Evolutionary conservation across 768 basidiomycete species (phyloP).

Genomic region (Russula sp.): DNA sequence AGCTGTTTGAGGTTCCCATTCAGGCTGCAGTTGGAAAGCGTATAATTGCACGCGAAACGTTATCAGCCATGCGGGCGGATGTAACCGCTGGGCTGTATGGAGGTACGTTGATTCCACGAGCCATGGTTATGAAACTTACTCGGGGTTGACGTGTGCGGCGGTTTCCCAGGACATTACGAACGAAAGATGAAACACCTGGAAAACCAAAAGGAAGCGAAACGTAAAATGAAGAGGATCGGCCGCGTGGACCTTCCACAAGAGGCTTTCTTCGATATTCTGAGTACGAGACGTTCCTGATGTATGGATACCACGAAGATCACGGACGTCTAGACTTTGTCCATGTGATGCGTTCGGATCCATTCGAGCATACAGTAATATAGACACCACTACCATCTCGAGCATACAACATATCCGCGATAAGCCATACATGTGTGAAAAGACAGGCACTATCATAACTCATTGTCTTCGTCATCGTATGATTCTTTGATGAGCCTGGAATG

Average conservation of each 20-base stretch:
- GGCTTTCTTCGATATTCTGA: constrained; percentile 90
- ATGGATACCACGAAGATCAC: constrained; percentile 4
- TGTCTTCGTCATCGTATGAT: constrained; percentile 93
- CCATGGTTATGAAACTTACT: background rate
- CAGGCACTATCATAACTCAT: constrained; percentile 54
- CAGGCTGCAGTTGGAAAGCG: constrained; percentile 88
- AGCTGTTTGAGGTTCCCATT: constrained; percentile 92
- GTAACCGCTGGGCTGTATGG: constrained; percentile 95
- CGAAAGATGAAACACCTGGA: constrained; percentile 87
- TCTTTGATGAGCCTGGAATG: constrained; percentile 76
- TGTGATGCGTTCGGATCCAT: constrained; percentile 7
- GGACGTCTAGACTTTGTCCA: constrained; percentile 2
- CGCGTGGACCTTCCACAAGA: constrained; percentile 90
- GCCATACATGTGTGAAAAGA: constrained; percentile 11
- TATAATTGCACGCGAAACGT: constrained; percentile 84
- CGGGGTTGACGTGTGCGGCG: constrained; percentile 2
- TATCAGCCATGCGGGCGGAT: constrained; percentile 83
- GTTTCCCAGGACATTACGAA: constrained; percentile 71
- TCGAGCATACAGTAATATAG: constrained; percentile 15
- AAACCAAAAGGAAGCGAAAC: constrained; percentile 92
- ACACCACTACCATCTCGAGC: constrained; percentile 21
- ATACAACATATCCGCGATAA: constrained; percentile 21
- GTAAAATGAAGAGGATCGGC: constrained; percentile 83
- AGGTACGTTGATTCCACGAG: constrained; percentile 43
- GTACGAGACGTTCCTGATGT: constrained; percentile 46